Evolutionary conservation across 331 rosid species (phyloP).

Genomic region (Malus hybrid): DNA sequence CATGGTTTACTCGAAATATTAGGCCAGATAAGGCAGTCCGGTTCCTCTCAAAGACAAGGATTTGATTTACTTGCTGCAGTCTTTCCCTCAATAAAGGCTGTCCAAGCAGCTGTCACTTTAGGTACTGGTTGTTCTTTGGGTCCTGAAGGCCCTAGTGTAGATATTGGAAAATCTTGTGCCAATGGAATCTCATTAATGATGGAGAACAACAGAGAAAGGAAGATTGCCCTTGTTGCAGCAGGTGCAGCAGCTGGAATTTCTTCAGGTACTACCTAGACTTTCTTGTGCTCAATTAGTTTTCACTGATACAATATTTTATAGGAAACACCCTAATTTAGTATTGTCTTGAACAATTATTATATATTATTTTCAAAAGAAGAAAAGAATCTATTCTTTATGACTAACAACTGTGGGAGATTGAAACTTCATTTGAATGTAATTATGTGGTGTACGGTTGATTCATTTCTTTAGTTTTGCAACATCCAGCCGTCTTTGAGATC

Average conservation of each 20-base stretch:
- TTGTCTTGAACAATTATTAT: neutral
- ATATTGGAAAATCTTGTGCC: constrained; percentile 92
- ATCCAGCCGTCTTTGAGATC: neutral
- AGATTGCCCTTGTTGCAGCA: constrained; percentile 87
- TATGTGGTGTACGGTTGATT: neutral
- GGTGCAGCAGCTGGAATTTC: constrained; percentile 96
- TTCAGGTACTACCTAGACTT: constrained; percentile 48
- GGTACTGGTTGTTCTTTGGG: constrained; percentile 97
- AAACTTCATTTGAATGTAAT: neutral
- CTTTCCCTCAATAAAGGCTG: constrained; percentile 71
- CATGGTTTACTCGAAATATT: constrained; percentile 83
- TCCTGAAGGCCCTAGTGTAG: constrained; percentile 98
- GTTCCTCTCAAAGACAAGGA: constrained; percentile 63
- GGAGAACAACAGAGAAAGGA: constrained; percentile 87
- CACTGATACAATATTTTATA: neutral
- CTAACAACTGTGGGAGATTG: neutral
- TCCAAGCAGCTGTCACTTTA: constrained; percentile 87
- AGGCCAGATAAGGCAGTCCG: constrained; percentile 66
- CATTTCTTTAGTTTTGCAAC: neutral
- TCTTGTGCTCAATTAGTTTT: neutral
- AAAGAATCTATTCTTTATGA: neutral
- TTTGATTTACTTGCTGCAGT: constrained; percentile 73
- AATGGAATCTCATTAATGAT: constrained; percentile 76
- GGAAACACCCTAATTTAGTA: neutral
- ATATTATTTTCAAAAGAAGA: neutral